Percentiles rank a stretch among this genome's conserved stretches.
Evolutionary conservation across 176 grass and related monocot species (phyloP).

Genomic region (Phyllostachys edulis): DNA sequence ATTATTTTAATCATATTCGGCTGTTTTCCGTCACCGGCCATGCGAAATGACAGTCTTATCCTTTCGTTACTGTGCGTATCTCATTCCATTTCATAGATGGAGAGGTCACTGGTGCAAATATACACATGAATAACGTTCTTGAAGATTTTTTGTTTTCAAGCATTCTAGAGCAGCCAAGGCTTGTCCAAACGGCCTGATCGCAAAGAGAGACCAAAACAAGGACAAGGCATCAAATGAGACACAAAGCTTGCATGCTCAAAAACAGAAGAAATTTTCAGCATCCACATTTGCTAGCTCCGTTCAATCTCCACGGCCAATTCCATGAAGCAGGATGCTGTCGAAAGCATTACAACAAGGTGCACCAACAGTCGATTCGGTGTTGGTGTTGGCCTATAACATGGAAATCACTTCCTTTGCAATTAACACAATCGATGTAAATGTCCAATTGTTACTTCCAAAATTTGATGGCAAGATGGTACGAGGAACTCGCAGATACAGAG

Average conservation of each 20-base stretch:
- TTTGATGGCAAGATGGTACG: neutral
- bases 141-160: neutral
- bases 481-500: neutral
- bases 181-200: conserved; percentile 3
- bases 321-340: neutral
- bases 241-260: conserved; percentile 9
- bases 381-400: neutral
- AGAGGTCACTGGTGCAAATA: neutral
- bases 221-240: neutral
- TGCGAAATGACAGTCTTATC: too few species aligned
- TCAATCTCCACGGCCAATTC: neutral
- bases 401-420: neutral
- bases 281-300: conserved; percentile 2
- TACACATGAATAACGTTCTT: neutral
- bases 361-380: neutral
- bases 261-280: conserved; percentile 1
- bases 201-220: neutral
- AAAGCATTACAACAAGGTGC: neutral
- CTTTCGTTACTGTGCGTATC: too few species aligned
- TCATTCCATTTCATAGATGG: neutral
- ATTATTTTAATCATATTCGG: too few species aligned
- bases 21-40: too few species aligned
- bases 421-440: neutral
- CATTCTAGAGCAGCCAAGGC: neutral
- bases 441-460: neutral